These are phyloP conservation scores for Coemansia umbellata DNA, from an alignment of 192 early-diverging fungal species.

Conservation along the genomic window DNA sequence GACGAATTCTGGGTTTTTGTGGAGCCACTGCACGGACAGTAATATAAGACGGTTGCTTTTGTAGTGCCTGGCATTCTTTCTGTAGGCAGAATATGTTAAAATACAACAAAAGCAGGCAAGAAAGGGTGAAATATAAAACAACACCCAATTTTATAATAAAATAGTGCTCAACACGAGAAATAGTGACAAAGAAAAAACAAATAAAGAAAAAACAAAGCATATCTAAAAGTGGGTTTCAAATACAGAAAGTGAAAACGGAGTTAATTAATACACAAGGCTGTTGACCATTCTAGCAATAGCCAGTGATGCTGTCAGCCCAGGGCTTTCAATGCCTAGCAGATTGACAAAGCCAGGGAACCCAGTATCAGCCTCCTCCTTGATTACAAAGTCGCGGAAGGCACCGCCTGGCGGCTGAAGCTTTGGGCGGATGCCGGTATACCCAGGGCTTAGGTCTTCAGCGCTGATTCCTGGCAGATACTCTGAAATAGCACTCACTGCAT, in stretches of 20 bases:
- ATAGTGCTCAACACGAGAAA: not conserved
- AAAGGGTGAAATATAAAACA: not conserved
- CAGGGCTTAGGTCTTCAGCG: constrained; percentile 57
- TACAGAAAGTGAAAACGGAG: not conserved
- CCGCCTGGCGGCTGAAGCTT: constrained; percentile 73
- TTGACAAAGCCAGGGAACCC: constrained; percentile 65
- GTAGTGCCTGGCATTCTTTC: constrained; percentile 2
- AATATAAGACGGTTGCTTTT: constrained; percentile 22
- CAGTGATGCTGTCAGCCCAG: constrained; percentile 76
- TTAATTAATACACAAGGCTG: constrained; percentile 1
- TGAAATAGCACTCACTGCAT: constrained; percentile 55
- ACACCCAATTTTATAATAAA: not conserved
- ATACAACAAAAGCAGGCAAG: not conserved
- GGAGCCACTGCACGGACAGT: constrained; percentile 30
- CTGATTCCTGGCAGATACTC: constrained; percentile 61
- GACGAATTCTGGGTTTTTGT: constrained; percentile 5
- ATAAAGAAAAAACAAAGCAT: not conserved
- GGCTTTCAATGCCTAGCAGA: constrained; percentile 80
- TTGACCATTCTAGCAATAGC: constrained; percentile 62
- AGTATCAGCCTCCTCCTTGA: constrained; percentile 54
- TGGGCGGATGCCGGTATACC: constrained; percentile 81
- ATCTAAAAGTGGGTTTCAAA: not conserved
- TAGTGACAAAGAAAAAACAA: not conserved
- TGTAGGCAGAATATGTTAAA: not conserved
- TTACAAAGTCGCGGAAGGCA: constrained; percentile 72